These are phyloP conservation scores for Amphibolis antarctica DNA, from an alignment of 106 monocot genomes.

Conservation along the genomic window DNA sequence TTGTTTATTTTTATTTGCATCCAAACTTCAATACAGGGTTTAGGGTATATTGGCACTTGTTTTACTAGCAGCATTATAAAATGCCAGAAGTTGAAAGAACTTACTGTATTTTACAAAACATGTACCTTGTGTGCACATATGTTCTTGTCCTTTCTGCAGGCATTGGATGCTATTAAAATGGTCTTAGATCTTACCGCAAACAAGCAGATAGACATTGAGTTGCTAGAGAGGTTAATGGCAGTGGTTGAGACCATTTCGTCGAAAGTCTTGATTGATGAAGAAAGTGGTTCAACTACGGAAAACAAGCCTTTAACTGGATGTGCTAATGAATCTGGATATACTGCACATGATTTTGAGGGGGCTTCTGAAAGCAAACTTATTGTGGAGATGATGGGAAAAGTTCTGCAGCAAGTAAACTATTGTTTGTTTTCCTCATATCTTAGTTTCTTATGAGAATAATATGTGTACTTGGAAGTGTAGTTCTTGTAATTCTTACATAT, in stretches of 20 bases:
- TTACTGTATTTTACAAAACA: background rate
- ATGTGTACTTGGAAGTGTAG: background rate
- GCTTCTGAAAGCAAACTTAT: constrained; percentile 44
- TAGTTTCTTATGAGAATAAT: no score
- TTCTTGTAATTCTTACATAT: background rate
- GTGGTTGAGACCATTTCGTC: constrained; percentile 37
- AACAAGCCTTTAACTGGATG: no score
- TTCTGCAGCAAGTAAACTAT: constrained; percentile 54
- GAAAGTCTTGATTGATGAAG: background rate
- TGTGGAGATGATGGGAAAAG: constrained; percentile 55
- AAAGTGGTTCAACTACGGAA: background rate
- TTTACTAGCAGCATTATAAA: no score
- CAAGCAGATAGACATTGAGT: constrained; percentile 54
- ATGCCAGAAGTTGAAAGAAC: background rate
- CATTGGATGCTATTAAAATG: constrained; percentile 71
- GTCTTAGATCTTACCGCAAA: constrained; percentile 55
- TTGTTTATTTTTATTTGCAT: no score
- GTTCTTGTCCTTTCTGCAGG: constrained; percentile 28
- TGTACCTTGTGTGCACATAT: no score
- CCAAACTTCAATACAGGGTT: no score
- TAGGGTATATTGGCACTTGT: no score
- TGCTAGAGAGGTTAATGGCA: constrained; percentile 53
- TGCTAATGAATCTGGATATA: background rate
- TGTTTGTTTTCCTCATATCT: constrained; percentile 4
- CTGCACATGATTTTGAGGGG: constrained; percentile 13